A percentile compares a stretch with the other conserved stretches of the same genome.
These are phyloP conservation scores for Sugiyamaella novakii DNA, from an alignment of 1,139 yeast genomes.

Conservation along the genomic window DNA sequence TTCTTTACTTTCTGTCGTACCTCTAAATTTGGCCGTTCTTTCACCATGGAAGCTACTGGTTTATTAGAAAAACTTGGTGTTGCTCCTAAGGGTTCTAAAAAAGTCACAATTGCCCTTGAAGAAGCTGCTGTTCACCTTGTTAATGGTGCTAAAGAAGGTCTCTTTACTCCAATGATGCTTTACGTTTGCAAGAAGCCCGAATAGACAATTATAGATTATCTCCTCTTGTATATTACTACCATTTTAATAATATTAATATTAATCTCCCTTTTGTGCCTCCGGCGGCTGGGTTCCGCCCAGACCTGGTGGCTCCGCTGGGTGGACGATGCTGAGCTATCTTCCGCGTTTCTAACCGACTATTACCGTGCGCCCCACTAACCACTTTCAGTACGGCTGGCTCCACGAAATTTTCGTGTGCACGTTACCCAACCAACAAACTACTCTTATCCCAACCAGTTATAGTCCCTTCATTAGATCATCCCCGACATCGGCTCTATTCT, in stretches of 20 bases:
- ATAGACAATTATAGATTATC: too few relatives aligned
- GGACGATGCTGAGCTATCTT: too few relatives aligned
- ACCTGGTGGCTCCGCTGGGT: neutral
- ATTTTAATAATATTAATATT: neutral
- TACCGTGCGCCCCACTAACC: too few relatives aligned
- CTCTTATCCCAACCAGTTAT: neutral
- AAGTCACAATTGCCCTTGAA: constrained; percentile 90
- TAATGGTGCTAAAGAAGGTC: constrained; percentile 83
- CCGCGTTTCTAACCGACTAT: too few relatives aligned
- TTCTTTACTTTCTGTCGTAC: constrained; percentile 87
- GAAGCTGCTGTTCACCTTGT: constrained; percentile 96
- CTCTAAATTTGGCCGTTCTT: constrained; percentile 76
- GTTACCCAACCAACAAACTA: neutral
- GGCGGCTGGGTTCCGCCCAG: neutral
- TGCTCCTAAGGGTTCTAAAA: constrained; percentile 91
- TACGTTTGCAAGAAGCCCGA: constrained; percentile 81
- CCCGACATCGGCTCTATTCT: constrained; percentile 9
- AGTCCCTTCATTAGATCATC: neutral
- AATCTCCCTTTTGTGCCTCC: neutral
- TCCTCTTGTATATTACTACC: too few relatives aligned
- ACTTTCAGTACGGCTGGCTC: too few relatives aligned
- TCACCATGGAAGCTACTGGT: constrained; percentile 82
- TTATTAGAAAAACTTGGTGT: constrained; percentile 78
- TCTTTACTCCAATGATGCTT: constrained; percentile 97
- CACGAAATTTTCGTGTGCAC: neutral